phyloP scores from a whole-genome alignment of 345 rosid species.

The Acer campestre region DNA sequence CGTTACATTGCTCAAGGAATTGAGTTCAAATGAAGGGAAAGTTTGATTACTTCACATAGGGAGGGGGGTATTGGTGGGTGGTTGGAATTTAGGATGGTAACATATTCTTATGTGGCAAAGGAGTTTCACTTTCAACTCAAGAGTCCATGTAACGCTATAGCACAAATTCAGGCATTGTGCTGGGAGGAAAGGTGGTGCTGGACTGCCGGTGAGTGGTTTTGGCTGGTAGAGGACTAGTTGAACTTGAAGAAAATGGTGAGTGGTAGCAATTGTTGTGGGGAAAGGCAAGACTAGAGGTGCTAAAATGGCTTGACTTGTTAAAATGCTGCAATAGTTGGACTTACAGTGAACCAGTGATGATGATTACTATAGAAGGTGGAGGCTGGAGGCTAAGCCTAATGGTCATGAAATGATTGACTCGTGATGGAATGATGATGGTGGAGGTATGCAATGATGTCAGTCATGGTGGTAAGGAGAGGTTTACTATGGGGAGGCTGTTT shows the following conservation, averaged over 20 bases:
- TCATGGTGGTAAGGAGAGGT: conserved; percentile 2
- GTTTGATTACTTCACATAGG: not conserved
- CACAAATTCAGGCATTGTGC: not conserved
- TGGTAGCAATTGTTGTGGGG: not conserved
- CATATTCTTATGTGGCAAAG: not conserved
- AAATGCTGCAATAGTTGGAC: not conserved
- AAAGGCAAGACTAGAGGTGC: not conserved
- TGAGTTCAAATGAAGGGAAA: not conserved
- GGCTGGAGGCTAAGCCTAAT: not conserved
- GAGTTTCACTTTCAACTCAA: not conserved
- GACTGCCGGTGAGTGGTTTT: not conserved
- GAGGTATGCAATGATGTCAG: not conserved
- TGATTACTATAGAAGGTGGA: not conserved
- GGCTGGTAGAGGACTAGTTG: not conserved
- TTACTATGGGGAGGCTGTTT: not conserved
- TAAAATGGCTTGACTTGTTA: not conserved
- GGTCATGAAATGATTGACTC: not conserved
- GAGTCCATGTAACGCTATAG: not conserved
- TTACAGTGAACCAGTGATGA: not conserved
- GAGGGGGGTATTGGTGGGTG: not conserved
- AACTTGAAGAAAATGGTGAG: not conserved
- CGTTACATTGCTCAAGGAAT: not conserved
- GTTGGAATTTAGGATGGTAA: not conserved
- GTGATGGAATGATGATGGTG: not conserved
- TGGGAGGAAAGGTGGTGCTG: not conserved